Percentiles rank a stretch among this genome's conserved stretches.
phyloP scores from a whole-genome alignment of 2,329 filamentous ascomycete genomes.

The Clarireedia paspali region DNA sequence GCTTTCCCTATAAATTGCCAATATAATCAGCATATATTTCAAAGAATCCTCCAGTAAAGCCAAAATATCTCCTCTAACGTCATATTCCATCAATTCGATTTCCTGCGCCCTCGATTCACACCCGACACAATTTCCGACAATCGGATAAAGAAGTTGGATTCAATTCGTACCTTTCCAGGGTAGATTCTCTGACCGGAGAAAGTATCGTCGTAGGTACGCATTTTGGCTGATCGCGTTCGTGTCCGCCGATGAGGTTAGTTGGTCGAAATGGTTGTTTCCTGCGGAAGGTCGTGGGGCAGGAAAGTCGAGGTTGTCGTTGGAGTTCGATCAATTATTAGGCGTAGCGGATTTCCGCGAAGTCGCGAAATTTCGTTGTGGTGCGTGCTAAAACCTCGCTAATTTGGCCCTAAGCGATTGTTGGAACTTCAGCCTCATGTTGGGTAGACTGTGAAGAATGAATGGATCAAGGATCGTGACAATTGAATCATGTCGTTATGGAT shows the following conservation, averaged over 20 bases:
- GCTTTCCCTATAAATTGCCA: constrained; percentile 69
- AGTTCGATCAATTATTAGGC: constrained; percentile 4
- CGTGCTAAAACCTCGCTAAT: constrained; percentile 9
- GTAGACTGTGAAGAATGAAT: too few relatives aligned
- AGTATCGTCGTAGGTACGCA: constrained; percentile 59
- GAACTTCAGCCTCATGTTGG: constrained; percentile 4
- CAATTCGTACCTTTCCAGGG: constrained; percentile 63
- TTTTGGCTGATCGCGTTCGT: constrained; percentile 23
- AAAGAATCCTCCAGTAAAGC: background rate
- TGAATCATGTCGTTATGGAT: too few relatives aligned
- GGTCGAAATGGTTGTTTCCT: constrained; percentile 20
- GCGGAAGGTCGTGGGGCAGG: constrained; percentile 17
- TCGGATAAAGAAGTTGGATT: background rate
- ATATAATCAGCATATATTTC: constrained; percentile 22
- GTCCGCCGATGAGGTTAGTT: constrained; percentile 22
- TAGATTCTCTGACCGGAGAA: constrained; percentile 75
- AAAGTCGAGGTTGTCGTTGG: constrained; percentile 14
- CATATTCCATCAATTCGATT: background rate
- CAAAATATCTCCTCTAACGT: background rate
- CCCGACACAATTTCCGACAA: constrained; percentile 14
- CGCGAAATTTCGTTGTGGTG: constrained; percentile 9
- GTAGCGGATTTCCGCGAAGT: background rate
- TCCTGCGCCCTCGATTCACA: constrained; percentile 7
- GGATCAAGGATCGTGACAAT: too few relatives aligned
- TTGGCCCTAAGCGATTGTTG: constrained; percentile 2